Evolutionary conservation across 441 rosid genomes (phyloP).

Genomic region (Syzygium malaccense): DNA sequence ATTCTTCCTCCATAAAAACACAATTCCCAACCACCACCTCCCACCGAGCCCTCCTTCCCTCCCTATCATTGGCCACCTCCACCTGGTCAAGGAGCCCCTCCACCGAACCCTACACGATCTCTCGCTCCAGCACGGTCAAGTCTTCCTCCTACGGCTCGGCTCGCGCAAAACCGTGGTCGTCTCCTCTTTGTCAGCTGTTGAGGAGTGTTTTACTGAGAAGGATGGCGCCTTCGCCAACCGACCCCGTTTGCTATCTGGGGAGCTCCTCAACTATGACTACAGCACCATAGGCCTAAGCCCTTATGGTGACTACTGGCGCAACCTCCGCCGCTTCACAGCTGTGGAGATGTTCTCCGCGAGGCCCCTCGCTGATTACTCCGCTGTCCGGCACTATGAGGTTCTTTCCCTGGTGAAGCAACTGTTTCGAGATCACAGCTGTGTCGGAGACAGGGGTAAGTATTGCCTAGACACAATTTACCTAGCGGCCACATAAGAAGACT

Average conservation of each 20-base stretch:
- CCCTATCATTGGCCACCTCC: slow-evolving; percentile 17
- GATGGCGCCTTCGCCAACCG: slow-evolving; percentile 8
- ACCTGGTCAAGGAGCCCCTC: slow-evolving; percentile 9
- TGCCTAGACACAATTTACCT: background rate
- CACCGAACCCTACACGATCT: slow-evolving; percentile 2
- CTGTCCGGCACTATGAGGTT: slow-evolving; percentile 15
- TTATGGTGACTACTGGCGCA: slow-evolving; percentile 23
- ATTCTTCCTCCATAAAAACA: background rate
- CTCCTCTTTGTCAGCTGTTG: slow-evolving; percentile 6
- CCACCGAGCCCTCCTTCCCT: slow-evolving; percentile 8
- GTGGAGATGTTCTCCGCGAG: slow-evolving; percentile 11
- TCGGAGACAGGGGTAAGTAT: background rate
- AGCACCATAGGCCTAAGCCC: background rate
- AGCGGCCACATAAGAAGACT: background rate
- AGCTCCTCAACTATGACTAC: background rate
- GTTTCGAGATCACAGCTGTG: background rate
- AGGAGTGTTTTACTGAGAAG: slow-evolving; percentile 6
- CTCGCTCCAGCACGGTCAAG: slow-evolving; percentile 1
- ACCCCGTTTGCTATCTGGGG: background rate
- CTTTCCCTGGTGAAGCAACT: slow-evolving; percentile 5
- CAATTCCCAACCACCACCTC: background rate
- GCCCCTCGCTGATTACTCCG: slow-evolving; percentile 2
- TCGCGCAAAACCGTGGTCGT: background rate
- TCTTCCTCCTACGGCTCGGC: slow-evolving; percentile 6
- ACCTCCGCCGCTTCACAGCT: slow-evolving; percentile 13